Evolutionary conservation across 805 yeast species (phyloP), one percentile per base, ranked within the genome.

Genomic region (Candida nanaspora): DNA sequence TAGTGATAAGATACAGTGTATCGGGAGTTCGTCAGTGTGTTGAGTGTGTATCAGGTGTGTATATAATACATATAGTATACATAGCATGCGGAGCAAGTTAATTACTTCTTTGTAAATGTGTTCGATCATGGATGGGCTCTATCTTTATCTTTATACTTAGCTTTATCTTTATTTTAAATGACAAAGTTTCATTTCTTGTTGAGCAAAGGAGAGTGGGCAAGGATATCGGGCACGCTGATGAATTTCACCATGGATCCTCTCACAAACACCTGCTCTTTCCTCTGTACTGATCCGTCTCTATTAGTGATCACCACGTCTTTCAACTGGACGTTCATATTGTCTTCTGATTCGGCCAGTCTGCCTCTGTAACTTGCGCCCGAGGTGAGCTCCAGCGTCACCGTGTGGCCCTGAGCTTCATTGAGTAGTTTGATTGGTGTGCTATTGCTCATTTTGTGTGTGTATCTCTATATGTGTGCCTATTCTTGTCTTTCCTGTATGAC

Each of bases 321-420:
- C 38, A 91, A 62, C 45, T 89, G 94, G 21, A 91, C 78, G 57
- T 91, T 91, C 98, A 91, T 93, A 60, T 83, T 89, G 53, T 91
- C 98, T 63, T 91, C 96, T 36, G 71, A 81, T 54, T 84, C 96
- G 3, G 82, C 58, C 35, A 91, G 71, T 56, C 83, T 87, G 2
- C 98, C 98, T 29, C 95, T 70, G 56, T 91, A 91, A 0, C 84
- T 76, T 47, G 84, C 89, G 2, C 98, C 98, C 0, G 88, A 79
- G 21, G 76, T 75, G 39, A 91, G 74, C 59, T 91, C 98, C 15
- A 91, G 59, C 1, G 94, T 78, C 8, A 91, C 80, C 3, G 79
- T 66, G 56, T 91, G 98, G 37, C 97, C 96, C 69, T 82, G 72
- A 1, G 96, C 85, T 62, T 89, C 98, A 56, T 78, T 84, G 38